phyloP scores from a whole-genome alignment of 2,329 filamentous ascomycete species.

The Colletotrichum paranaense region DNA sequence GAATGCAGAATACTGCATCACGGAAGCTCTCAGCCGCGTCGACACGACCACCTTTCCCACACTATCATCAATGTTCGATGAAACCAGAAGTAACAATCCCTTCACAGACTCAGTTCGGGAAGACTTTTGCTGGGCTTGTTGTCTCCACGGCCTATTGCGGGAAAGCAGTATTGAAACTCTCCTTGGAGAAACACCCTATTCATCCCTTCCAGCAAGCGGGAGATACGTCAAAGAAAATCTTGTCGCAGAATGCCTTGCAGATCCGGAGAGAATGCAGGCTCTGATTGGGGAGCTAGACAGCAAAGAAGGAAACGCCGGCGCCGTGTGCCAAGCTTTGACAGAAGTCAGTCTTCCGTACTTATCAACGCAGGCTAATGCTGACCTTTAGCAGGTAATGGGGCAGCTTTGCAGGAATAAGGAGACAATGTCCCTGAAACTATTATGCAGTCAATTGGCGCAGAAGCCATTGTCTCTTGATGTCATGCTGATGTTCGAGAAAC shows the following conservation, averaged over 20 bases:
- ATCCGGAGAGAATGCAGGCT: constrained; percentile 79
- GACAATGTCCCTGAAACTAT: constrained; percentile 81
- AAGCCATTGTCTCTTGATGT: constrained; percentile 80
- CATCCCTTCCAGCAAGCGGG: constrained; percentile 78
- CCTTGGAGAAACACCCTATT: constrained; percentile 85
- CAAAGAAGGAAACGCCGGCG: constrained; percentile 91
- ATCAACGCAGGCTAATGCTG: constrained; percentile 12
- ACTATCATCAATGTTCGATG: constrained; percentile 68
- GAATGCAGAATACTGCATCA: constrained; percentile 76
- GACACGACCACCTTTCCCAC: constrained; percentile 81
- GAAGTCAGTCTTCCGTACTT: constrained; percentile 59
- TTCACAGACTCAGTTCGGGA: constrained; percentile 70
- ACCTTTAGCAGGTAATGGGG: constrained; percentile 67
- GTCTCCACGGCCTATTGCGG: constrained; percentile 85
- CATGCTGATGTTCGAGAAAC: constrained; percentile 79
- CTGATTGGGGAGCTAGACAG: constrained; percentile 86
- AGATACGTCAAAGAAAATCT: constrained; percentile 83
- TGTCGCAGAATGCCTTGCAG: constrained; percentile 80
- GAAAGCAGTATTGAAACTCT: constrained; percentile 82
- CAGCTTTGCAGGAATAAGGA: constrained; percentile 79
- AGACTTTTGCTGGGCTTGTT: constrained; percentile 91
- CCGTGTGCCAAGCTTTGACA: constrained; percentile 81
- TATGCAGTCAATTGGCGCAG: constrained; percentile 79
- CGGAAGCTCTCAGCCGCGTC: constrained; percentile 80
- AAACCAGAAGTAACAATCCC: constrained; percentile 66